A percentile compares a stretch with the other conserved stretches of the same genome.
These are phyloP conservation scores for Coemansia furcata DNA, from an alignment of 192 early-diverging fungal species.

Conservation along the genomic window DNA sequence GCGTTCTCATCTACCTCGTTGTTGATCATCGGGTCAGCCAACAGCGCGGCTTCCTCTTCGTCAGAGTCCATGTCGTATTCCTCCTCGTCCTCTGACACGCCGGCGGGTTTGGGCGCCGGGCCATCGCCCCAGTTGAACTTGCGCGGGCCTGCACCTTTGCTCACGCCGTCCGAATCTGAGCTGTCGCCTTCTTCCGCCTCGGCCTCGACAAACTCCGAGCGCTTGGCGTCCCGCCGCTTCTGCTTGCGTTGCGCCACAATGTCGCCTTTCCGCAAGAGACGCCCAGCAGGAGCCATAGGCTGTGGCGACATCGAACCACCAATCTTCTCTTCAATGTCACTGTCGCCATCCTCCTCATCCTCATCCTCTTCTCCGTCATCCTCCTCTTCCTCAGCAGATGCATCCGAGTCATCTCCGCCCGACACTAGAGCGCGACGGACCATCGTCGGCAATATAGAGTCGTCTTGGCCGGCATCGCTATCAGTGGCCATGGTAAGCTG, in stretches of 20 bases:
- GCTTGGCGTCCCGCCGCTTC: slow-evolving; percentile 5
- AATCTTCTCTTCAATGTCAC: neutral
- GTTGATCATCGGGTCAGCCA: slow-evolving; percentile 50
- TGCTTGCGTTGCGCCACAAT: neutral
- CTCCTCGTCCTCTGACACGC: slow-evolving; percentile 13
- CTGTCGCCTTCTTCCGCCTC: slow-evolving; percentile 51
- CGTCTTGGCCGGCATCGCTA: neutral
- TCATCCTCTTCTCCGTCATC: neutral
- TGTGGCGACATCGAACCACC: neutral
- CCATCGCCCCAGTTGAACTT: slow-evolving; percentile 42
- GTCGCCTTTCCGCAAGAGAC: slow-evolving; percentile 4
- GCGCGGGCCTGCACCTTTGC: slow-evolving; percentile 1
- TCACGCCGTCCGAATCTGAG: slow-evolving; percentile 31
- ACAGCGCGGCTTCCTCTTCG: slow-evolving; percentile 32
- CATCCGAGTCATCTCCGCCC: neutral
- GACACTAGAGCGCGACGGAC: slow-evolving; percentile 26
- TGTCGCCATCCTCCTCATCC: neutral
- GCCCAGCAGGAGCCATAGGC: neutral
- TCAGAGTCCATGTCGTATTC: slow-evolving; percentile 42
- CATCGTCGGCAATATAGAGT: slow-evolving; percentile 18
- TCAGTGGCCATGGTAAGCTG: slow-evolving; percentile 12
- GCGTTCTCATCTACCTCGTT: slow-evolving; percentile 18
- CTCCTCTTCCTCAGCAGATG: neutral
- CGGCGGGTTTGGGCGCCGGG: neutral
- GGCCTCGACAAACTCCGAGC: slow-evolving; percentile 50